Base-by-base conservation (phyloP, 73 alveolate genomes). In the Uronychia binucleata region DNA sequence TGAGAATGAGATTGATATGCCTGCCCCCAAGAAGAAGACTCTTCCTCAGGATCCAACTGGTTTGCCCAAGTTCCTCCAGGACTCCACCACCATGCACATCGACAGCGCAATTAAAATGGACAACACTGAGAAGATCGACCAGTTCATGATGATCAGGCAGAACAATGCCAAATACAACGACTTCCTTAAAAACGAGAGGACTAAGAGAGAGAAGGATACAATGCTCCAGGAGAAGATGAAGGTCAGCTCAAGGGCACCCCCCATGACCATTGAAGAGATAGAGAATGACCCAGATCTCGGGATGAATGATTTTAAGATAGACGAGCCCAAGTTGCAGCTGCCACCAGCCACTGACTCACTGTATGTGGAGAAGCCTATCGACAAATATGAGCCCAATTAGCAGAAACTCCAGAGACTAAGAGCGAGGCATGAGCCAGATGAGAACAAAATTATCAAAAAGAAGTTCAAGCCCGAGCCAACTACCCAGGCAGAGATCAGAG, bases 401-500 rank as follows among this genome's bases (percentile, higher is more conserved):
- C 83, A 81, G 57, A 26, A 33, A 46, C 27, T 33, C 57, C 34
- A 79, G 35, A 35, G 89, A 27, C 81, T 30, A 33, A 58, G 81
- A 84, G 67, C 81, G 19, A 46, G 86, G 1, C 67, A 74, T 77
- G 95, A 93, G 26, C 90, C 90, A 30, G 96, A 93, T 30, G 94
- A 92, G 14, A 90, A 84, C 79, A 90, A 78, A 35, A 84, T 92
- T 26, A 84, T 88, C 30, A 93, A 87, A 80, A 95, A 92, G 95
- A 93, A 95, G 84, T 95, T 79, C 86, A 91, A 96, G 77, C 87
- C 89, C 34, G 96, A 90, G 78, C 99, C 99, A 1, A 94, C 96
- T 34, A 97, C 99, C 0, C 99, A 98, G 89, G 98, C 98, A 35
- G 99, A 98, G 80, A 91, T 96, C 27, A 96, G 99, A 90, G 99